These are phyloP conservation scores for Datura wrightii DNA, from an alignment of 257 asterid species.

Conservation along the genomic window DNA sequence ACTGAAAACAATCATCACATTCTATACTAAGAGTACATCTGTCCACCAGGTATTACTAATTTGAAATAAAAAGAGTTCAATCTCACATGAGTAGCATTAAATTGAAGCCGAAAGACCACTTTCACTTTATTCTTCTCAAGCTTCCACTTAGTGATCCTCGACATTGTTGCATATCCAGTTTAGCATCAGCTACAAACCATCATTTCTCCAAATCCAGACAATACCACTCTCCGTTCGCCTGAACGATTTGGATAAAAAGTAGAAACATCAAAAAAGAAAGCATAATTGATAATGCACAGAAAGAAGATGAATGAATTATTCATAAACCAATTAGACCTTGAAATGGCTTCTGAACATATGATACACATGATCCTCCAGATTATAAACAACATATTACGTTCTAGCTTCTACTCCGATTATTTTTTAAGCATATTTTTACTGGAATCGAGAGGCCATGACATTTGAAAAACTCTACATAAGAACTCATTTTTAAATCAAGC, in stretches of 20 bases:
- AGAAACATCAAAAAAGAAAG: background rate
- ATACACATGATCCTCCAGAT: conserved; percentile 23
- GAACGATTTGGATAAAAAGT: background rate
- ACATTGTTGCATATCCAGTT: conserved; percentile 64
- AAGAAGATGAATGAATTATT: conserved; percentile 13
- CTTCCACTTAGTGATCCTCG: conserved; percentile 93
- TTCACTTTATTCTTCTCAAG: conserved; percentile 95
- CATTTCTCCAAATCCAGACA: conserved; percentile 27
- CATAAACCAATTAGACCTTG: background rate
- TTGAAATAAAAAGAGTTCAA: conserved; percentile 33
- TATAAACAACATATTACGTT: background rate
- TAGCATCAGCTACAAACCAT: conserved; percentile 52
- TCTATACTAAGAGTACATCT: background rate
- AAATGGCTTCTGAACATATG: background rate
- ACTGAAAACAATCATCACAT: conserved; percentile 5
- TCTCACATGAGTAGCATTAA: conserved; percentile 92
- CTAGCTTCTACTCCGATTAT: background rate
- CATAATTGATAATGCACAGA: background rate
- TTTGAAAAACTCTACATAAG: conserved; percentile 1
- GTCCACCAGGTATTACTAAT: conserved; percentile 1
- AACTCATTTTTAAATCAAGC: background rate
- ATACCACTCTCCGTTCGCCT: conserved; percentile 34
- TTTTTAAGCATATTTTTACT: conserved; percentile 4
- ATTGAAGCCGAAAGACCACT: conserved; percentile 98
- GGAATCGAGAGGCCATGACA: conserved; percentile 1